Evolutionary conservation across 1,284 basidiomycete genomes (phyloP).

Genomic region (Ceratobasidium sp.): DNA sequence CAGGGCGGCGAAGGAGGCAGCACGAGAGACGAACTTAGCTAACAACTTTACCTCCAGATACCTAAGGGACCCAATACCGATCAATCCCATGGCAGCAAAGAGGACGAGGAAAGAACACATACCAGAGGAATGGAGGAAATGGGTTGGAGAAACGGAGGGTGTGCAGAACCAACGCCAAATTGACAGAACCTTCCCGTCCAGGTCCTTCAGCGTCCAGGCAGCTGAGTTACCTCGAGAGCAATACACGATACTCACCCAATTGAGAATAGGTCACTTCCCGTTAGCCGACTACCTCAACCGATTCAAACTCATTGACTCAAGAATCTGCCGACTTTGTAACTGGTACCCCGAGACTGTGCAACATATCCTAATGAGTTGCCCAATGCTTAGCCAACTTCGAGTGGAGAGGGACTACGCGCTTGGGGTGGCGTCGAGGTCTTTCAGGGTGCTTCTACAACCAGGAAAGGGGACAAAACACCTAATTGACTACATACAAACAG

Average conservation of each 20-base stretch:
- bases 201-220: background rate
- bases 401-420: too few species aligned
- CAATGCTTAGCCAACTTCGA: too few species aligned
- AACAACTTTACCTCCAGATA: background rate
- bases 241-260: constrained; percentile 2
- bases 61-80: background rate
- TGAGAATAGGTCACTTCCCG: constrained; percentile 14
- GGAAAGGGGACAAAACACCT: too few species aligned
- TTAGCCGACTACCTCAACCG: constrained; percentile 1
- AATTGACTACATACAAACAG: too few species aligned
- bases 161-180: background rate
- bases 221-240: background rate
- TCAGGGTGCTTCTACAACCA: too few species aligned
- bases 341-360: background rate
- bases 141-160: background rate
- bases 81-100: constrained; percentile 11
- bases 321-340: background rate
- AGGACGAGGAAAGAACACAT: background rate
- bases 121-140: background rate
- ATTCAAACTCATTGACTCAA: background rate
- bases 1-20: constrained; percentile 20
- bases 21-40: background rate
- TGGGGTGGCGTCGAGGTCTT: too few species aligned
- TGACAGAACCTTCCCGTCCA: constrained; percentile 16
- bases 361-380: constrained; percentile 11